Percentiles rank a stretch among this genome's conserved stretches.
Conservation (phyloP, 1,139 yeast genomes). For the Candida gigantensis region DNA sequence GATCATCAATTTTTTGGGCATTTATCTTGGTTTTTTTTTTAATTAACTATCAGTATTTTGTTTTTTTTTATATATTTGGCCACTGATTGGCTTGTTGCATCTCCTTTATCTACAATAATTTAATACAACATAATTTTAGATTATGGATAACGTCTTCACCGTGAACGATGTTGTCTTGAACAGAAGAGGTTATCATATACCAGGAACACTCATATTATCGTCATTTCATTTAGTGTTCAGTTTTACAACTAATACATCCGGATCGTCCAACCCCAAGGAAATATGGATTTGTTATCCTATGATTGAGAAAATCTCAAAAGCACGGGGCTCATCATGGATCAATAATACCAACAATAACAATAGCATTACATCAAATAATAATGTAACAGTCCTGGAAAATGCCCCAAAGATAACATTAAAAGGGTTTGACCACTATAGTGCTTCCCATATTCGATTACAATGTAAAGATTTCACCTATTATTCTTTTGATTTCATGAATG, state of each 20-base stretch:
- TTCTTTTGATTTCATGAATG: constrained; percentile 70
- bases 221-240: constrained; percentile 84
- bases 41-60: neutral
- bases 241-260: constrained; percentile 29
- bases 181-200: constrained; percentile 64
- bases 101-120: too few species aligned
- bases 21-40: constrained; percentile 56
- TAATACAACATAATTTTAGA: neutral
- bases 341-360: constrained; percentile 13
- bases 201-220: constrained; percentile 76
- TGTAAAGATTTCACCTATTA: constrained; percentile 89
- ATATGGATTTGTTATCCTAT: constrained; percentile 94
- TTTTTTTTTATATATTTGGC: neutral
- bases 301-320: constrained; percentile 65
- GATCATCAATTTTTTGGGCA: too few species aligned
- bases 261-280: constrained; percentile 49
- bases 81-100: neutral
- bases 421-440: constrained; percentile 45
- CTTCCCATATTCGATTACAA: constrained; percentile 61
- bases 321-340: constrained; percentile 51
- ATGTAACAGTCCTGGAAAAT: constrained; percentile 6
- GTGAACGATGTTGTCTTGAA: constrained; percentile 70
- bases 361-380: constrained; percentile 5
- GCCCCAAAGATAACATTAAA: constrained; percentile 13
- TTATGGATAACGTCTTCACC: constrained; percentile 28